Conservation (phyloP, 345 rosid species). For the Bretschneidera sinensis region DNA sequence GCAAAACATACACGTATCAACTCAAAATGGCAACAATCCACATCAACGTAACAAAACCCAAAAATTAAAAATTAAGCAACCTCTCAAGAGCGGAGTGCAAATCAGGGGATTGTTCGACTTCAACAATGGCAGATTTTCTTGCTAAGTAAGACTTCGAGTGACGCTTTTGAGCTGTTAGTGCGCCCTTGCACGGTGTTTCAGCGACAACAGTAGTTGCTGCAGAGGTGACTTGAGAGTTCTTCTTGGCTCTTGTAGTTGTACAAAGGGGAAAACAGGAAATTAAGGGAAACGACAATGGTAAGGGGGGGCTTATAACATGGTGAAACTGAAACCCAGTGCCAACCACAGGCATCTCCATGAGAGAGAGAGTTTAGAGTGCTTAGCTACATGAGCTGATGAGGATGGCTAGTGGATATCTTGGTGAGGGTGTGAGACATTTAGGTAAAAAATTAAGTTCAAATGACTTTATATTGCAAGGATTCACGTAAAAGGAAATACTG, state of each 20-base stretch:
- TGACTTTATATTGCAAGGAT: too few relatives aligned
- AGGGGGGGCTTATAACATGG: constrained; percentile 19
- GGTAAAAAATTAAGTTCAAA: too few relatives aligned
- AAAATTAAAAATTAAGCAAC: constrained; percentile 15
- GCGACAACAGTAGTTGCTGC: constrained; percentile 16
- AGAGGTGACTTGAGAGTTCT: constrained; percentile 1
- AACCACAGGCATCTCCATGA: constrained; percentile 45
- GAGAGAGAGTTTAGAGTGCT: too few relatives aligned
- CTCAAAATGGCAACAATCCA: not conserved
- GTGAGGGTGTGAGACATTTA: too few relatives aligned
- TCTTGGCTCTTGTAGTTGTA: constrained; percentile 11
- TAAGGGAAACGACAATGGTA: constrained; percentile 20
- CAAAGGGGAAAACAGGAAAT: constrained; percentile 20
- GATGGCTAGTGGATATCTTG: too few relatives aligned
- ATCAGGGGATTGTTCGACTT: constrained; percentile 55
- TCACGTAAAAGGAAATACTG: too few relatives aligned
- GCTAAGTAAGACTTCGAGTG: constrained; percentile 49
- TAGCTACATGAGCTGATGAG: too few relatives aligned
- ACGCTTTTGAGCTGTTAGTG: constrained; percentile 23
- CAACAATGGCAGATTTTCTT: constrained; percentile 63
- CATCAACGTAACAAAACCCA: too few relatives aligned
- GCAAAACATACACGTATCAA: not conserved
- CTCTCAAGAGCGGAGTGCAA: constrained; percentile 54
- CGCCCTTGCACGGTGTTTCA: constrained; percentile 17
- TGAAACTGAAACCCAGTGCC: constrained; percentile 20